Evolutionary conservation across 306 rosid genomes (phyloP), one percentile per base, ranked within the genome.

Genomic region (Parietaria judaica): DNA sequence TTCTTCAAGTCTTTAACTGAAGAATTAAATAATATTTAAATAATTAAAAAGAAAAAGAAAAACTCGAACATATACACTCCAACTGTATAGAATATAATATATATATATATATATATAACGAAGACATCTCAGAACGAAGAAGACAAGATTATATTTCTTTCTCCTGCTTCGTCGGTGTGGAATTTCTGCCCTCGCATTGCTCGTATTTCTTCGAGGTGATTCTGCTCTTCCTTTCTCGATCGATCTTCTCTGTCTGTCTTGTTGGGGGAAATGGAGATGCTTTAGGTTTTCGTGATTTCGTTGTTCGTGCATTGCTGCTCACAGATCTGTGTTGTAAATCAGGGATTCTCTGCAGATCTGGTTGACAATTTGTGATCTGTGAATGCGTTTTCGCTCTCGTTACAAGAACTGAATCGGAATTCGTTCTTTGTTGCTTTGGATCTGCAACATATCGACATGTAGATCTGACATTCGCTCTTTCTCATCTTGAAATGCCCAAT

Each of bases 261-360:
- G 11, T 56, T 6, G 23, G 17, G 10, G 14, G 9, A 41, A 41
- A 13, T 41, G n/a, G 12, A 35, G 6, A 56, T 5, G 60, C 17
- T 9, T 41, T 41, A 9, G 14, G 36, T 43, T 3, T 10, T 0
- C 7, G 7, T 17, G 41, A 8, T 41, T 11, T 59, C 14, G 4
- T 38, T 6, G 6, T n/a, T 56, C 56, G 54, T 50, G 46, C 49
- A n/a, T 64, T 23, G 41, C 2, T 12, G 56, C 11, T 44, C 36
- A 14, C 71, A 65, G 86, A 79, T 75, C 85, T 65, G 59, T 51
- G 66, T 72, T 51, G 66, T 66, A 46, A 73, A 47, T 51, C 46
- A 41, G 55, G 10, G 57, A 15, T 61, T 43, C 64, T 48, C 53
- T 57, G 54, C 66, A 69, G 85, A 79, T 81, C 82, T 83, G 79